Percentiles rank a stretch among this genome's conserved stretches.
phyloP scores from a whole-genome alignment of 2,329 filamentous ascomycete species.

The Gaeumannomyces sp. region DNA sequence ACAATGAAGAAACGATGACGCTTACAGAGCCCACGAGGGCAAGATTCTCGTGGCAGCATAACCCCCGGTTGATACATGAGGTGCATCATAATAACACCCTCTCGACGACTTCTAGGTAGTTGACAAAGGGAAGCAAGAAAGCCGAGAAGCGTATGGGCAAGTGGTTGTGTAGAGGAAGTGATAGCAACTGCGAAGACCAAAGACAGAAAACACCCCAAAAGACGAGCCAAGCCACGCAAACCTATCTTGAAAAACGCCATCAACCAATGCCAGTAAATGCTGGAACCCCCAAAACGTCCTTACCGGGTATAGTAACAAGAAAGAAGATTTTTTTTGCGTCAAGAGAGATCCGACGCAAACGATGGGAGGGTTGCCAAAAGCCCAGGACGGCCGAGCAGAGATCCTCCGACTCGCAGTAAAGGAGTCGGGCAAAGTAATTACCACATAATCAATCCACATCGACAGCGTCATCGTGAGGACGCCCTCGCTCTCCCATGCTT shows the following conservation, averaged over 20 bases:
- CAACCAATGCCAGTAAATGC: slow-evolving; percentile 7
- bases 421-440: not conserved
- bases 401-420: not conserved
- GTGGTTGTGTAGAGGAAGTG: not conserved
- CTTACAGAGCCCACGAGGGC: not conserved
- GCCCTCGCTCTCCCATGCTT: no score
- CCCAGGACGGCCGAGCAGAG: not conserved
- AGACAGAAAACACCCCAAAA: not conserved
- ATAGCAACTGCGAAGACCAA: not conserved
- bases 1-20: not conserved
- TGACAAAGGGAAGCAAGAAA: no score
- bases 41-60: not conserved
- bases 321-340: slow-evolving; percentile 4
- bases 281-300: slow-evolving; percentile 3
- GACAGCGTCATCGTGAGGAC: not conserved
- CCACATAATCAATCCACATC: not conserved
- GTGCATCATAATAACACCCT: not conserved
- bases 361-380: not conserved
- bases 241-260: slow-evolving; percentile 9
- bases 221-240: not conserved
- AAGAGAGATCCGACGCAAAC: not conserved
- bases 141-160: not conserved
- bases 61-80: not conserved
- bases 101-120: not conserved
- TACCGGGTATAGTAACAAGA: slow-evolving; percentile 6